Evolutionary conservation across 768 basidiomycete genomes (phyloP).

Genomic region (Mycena chlorophos): DNA sequence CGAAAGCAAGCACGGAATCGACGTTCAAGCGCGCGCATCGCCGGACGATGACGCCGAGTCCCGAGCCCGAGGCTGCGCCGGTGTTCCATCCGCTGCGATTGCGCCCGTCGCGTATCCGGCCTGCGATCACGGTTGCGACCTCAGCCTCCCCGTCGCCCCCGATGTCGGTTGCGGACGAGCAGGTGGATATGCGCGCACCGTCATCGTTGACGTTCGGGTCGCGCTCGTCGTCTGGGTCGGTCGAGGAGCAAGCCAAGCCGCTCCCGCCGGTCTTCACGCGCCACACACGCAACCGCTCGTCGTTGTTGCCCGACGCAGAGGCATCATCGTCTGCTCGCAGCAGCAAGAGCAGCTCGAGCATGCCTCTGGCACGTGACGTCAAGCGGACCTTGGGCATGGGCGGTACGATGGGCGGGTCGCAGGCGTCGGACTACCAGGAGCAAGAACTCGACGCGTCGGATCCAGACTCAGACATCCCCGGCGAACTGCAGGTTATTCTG

Average conservation of each 20-base stretch:
- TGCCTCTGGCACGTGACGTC: conserved; percentile 49
- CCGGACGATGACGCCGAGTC: conserved; percentile 57
- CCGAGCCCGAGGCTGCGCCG: conserved; percentile 55
- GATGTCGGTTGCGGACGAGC: conserved; percentile 29
- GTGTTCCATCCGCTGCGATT: conserved; percentile 57
- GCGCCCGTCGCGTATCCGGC: conserved; percentile 19
- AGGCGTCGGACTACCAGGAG: conserved; percentile 45
- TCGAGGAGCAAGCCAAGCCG: conserved; percentile 7
- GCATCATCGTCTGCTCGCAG: conserved; percentile 20
- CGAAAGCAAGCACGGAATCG: conserved; percentile 8
- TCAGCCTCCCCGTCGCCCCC: conserved; percentile 23
- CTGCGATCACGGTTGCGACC: background rate
- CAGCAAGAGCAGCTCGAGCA: conserved; percentile 26
- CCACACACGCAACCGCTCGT: conserved; percentile 28
- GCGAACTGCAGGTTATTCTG: conserved; percentile 69
- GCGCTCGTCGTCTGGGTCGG: conserved; percentile 27
- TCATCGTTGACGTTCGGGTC: conserved; percentile 42
- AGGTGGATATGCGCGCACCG: conserved; percentile 34
- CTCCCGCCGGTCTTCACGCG: conserved; percentile 40
- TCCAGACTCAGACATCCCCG: conserved; percentile 79
- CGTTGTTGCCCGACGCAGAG: conserved; percentile 23
- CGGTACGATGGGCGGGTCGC: conserved; percentile 68
- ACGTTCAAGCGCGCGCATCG: conserved; percentile 46
- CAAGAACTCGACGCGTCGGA: conserved; percentile 55
- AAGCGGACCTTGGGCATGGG: conserved; percentile 60